Evolutionary conservation across 2,329 filamentous ascomycete species (phyloP).

Genomic region (Ophiostoma novo-ulmi): DNA sequence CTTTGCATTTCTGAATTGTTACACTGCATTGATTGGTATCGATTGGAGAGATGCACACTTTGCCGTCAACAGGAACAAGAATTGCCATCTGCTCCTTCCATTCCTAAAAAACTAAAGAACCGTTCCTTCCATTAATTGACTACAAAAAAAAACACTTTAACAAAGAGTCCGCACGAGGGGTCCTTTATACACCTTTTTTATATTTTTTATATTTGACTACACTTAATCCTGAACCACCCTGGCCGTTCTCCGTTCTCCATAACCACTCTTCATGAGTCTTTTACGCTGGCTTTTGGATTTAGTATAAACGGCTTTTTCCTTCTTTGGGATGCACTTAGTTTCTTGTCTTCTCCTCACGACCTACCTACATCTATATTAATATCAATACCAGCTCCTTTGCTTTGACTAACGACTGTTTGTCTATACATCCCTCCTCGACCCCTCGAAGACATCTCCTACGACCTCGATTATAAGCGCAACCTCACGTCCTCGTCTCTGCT

Average conservation of each 20-base stretch:
- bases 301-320: constrained; percentile 9
- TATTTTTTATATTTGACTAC: constrained; percentile 10
- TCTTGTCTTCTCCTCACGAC: neutral
- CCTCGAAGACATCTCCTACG: too few relatives aligned
- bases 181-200: neutral
- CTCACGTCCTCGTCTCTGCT: neutral
- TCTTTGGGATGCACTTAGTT: constrained; percentile 10
- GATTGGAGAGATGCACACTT: too few relatives aligned
- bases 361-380: neutral
- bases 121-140: neutral
- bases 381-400: neutral
- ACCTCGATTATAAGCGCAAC: neutral
- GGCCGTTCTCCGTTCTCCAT: neutral
- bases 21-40: neutral
- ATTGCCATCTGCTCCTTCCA: neutral
- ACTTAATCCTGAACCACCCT: neutral
- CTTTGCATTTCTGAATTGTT: neutral
- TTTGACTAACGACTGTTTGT: neutral
- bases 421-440: neutral
- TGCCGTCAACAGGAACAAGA: neutral
- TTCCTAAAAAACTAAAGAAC: neutral
- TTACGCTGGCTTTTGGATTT: neutral
- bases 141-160: constrained; percentile 2
- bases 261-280: neutral
- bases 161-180: neutral